These are phyloP conservation scores for Coemansia asiatica DNA, from an alignment of 192 early-diverging fungal species.

Conservation along the genomic window DNA sequence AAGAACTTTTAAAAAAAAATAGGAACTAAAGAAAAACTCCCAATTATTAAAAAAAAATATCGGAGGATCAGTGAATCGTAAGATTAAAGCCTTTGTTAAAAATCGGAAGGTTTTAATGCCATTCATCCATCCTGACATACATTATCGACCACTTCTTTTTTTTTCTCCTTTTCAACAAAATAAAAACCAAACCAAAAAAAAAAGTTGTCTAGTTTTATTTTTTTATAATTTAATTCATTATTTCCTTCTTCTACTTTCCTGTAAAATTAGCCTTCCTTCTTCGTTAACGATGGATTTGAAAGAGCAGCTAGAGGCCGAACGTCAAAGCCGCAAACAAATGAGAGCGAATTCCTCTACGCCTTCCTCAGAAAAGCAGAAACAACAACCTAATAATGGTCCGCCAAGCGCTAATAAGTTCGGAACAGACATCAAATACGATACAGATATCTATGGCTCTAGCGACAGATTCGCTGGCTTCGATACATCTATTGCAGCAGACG, in stretches of 20 bases:
- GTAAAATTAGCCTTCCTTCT: constrained; percentile 9
- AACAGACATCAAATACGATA: constrained; percentile 60
- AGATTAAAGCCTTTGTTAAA: no score
- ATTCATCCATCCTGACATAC: no score
- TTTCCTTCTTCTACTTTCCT: constrained; percentile 7
- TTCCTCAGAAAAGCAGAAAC: background rate
- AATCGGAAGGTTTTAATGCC: no score
- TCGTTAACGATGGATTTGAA: constrained; percentile 26
- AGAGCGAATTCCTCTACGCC: background rate
- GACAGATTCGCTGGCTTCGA: constrained; percentile 74
- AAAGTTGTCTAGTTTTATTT: background rate
- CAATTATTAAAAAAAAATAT: no score
- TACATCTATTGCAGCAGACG: constrained; percentile 52
- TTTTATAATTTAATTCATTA: no score
- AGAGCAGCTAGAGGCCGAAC: constrained; percentile 44
- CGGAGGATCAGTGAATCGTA: no score
- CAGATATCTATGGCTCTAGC: constrained; percentile 66
- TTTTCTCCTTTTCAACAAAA: background rate
- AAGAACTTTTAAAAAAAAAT: background rate
- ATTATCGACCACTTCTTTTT: background rate
- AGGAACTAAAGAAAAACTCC: no score
- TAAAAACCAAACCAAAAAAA: background rate
- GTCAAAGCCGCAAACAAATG: constrained; percentile 30
- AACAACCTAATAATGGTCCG: background rate
- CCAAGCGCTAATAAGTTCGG: constrained; percentile 1